Percentiles rank a stretch among this genome's conserved stretches.
These are phyloP conservation scores for Diaporthe ilicicola DNA, from an alignment of 2,329 filamentous ascomycete genomes.

Conservation along the genomic window DNA sequence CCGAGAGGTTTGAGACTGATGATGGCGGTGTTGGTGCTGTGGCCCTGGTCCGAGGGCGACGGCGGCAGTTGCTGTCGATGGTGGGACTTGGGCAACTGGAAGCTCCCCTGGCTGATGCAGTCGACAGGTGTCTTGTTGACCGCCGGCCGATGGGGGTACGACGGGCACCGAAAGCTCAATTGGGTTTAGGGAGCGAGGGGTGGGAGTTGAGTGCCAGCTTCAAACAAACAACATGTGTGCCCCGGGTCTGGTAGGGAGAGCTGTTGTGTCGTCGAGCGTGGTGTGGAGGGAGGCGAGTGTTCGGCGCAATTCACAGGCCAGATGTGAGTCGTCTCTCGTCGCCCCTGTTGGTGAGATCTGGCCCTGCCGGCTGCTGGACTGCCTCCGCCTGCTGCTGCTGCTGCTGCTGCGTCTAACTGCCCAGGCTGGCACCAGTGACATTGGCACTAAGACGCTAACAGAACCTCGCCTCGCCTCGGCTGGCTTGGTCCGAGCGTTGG, in stretches of 20 bases:
- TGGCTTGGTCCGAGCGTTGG: background rate
- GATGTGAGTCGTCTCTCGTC: constrained; percentile 11
- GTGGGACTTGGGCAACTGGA: constrained; percentile 18
- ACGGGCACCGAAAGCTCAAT: background rate
- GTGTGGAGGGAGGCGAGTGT: constrained; percentile 5
- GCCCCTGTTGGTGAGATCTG: constrained; percentile 31
- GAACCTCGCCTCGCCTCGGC: background rate
- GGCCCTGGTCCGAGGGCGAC: constrained; percentile 1
- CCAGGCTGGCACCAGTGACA: constrained; percentile 27
- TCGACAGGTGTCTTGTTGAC: constrained; percentile 2
- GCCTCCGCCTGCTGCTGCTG: background rate
- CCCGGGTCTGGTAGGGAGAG: background rate
- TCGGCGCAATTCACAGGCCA: constrained; percentile 26
- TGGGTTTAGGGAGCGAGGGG: background rate
- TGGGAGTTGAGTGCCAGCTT: constrained; percentile 13
- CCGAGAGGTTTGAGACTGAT: constrained; percentile 23
- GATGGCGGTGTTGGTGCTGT: background rate
- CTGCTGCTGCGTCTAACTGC: background rate
- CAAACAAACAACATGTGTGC: constrained; percentile 3
- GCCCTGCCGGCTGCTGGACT: constrained; percentile 29
- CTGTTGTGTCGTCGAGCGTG: constrained; percentile 6
- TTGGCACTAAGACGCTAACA: constrained; percentile 29
- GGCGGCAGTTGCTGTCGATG: constrained; percentile 2
- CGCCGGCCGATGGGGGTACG: background rate
- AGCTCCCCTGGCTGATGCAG: constrained; percentile 23